Conservation (phyloP, 495 filamentous ascomycete species). For the Letharia lupina region DNA sequence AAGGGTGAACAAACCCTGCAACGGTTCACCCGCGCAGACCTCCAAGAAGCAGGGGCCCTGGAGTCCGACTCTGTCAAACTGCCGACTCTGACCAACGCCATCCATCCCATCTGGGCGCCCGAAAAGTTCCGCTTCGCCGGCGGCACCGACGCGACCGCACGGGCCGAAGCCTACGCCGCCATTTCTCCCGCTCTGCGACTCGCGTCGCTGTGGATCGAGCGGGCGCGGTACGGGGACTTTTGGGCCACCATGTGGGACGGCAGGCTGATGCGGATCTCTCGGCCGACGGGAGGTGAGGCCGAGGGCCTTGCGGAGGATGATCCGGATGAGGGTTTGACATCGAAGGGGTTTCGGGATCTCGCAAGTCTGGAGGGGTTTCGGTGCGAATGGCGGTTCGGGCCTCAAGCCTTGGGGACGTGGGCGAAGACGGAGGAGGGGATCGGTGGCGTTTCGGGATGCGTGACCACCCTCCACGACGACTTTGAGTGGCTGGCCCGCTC, state of each 20-base stretch:
- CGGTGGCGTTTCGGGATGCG: neutral
- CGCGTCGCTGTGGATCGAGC: neutral
- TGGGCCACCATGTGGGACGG: neutral
- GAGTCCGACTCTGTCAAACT: neutral
- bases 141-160: neutral
- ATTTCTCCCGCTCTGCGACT: neutral
- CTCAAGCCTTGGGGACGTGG: neutral
- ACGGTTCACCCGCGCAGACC: slow-evolving; percentile 1
- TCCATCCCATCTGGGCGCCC: neutral
- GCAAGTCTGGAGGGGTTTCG: neutral
- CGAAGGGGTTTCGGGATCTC: no score
- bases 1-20: neutral
- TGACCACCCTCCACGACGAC: slow-evolving; percentile 1
- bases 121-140: neutral
- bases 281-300: no score
- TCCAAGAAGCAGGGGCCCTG: neutral
- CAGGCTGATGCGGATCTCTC: neutral
- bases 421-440: neutral
- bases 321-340: no score
- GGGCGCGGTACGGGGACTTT: neutral
- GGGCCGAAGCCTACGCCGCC: neutral
- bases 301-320: no score
- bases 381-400: neutral
- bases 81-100: neutral
- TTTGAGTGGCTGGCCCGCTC: neutral